Evolutionary conservation across 2,329 filamentous ascomycete genomes (phyloP).

Genomic region (Fusarium sp.): DNA sequence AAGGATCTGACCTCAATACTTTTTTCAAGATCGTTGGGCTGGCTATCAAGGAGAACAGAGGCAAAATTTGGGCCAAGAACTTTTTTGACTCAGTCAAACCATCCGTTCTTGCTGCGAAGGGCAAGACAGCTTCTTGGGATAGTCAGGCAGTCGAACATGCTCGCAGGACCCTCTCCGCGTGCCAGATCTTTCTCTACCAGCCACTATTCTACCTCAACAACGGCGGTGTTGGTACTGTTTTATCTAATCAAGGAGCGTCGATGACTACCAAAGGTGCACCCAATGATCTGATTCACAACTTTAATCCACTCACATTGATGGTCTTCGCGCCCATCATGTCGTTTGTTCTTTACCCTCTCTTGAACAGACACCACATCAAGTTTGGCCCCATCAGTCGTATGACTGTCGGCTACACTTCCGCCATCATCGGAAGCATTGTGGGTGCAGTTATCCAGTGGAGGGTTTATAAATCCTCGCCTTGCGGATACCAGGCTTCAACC

Average conservation of each 20-base stretch:
- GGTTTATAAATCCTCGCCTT: not conserved
- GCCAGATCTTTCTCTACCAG: constrained; percentile 2
- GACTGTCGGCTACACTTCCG: constrained; percentile 65
- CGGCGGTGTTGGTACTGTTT: not conserved
- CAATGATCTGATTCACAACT: constrained; percentile 70
- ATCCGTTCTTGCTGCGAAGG: not conserved
- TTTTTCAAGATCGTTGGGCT: not conserved
- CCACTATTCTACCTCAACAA: not conserved
- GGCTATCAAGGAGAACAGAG: not conserved
- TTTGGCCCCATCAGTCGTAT: constrained; percentile 69
- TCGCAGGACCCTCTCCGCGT: not conserved
- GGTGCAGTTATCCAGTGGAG: not conserved
- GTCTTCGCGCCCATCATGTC: constrained; percentile 50
- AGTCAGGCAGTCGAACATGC: not conserved
- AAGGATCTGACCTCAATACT: not conserved
- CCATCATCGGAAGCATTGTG: constrained; percentile 43
- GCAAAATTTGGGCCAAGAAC: not conserved
- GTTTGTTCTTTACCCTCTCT: constrained; percentile 63
- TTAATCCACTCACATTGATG: constrained; percentile 69
- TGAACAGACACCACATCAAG: constrained; percentile 61
- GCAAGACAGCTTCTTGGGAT: not conserved
- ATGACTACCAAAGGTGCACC: constrained; percentile 60
- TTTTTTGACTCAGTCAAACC: not conserved
- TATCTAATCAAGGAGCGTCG: not conserved
- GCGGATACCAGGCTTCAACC: not conserved